Evolutionary conservation across 345 rosid genomes (phyloP), one percentile per base, ranked within the genome.

Genomic region (Gossypium turneri): DNA sequence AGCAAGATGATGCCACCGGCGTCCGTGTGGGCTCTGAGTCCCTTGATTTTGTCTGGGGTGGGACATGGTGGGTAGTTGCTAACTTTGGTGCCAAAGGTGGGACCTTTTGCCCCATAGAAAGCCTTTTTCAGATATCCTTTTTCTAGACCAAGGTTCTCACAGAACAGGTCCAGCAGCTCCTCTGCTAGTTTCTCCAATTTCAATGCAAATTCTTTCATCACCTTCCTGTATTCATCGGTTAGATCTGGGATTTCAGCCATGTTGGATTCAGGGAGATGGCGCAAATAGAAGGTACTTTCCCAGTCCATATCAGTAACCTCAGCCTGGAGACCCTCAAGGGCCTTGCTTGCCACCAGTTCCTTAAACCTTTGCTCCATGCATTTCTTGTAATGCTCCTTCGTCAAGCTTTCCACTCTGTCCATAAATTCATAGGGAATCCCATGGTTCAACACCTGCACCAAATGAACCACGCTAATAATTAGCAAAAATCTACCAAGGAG

Each of bases 31-130:
- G 97, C 94, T 1, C 97, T 79, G 67, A 94, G 95, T 0, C 98
- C 98, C 84, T 94, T 94, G 79, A 94, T 83, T 29, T 90, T 79
- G 61, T 94, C 92, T 34, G 98, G 98, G 53, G 89, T 86, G 2
- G 98, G 98, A 77, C 92, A 92, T 13, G 97, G 95, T 27, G 98
- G 98, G 77, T 94, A 94, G 84, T 92, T 94, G 82, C 97, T 90
- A 1, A 94, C 95, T 74, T 94, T 94, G 59, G 97, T 94, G 29
- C 97, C 97, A 44, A 89, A 94, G 8, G 89, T 92, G n/a, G 98
- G 98, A 0, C 90, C 90, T 11, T 47, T 84, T 24, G 94, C 76
- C 1, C 98, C 98, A 69, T 81, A 80, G 22, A 94, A 89, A 3
- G 83, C 89, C 24, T 82, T 90, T 57, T 88, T 92, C 50, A 94